These are phyloP conservation scores for Pichia californica DNA, from an alignment of 805 yeast species.

Conservation along the genomic window DNA sequence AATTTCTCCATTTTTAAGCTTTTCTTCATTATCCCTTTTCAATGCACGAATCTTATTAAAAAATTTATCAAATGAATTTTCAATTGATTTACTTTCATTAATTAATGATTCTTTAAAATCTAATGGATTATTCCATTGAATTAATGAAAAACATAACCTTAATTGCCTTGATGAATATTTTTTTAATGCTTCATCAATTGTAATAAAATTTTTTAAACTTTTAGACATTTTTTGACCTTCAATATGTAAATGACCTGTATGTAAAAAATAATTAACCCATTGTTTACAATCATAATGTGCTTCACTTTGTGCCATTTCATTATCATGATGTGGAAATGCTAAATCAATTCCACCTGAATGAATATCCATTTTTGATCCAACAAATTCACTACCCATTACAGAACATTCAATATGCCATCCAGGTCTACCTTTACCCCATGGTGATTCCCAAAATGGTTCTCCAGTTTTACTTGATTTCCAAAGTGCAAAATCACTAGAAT, in stretches of 20 bases:
- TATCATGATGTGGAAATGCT: conserved; percentile 98
- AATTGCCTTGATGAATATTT: conserved; percentile 73
- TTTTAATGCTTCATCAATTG: conserved; percentile 82
- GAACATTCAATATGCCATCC: conserved; percentile 99
- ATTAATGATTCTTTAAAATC: conserved; percentile 85
- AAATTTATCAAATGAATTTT: conserved; percentile 70
- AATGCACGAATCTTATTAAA: conserved; percentile 85
- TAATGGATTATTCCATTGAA: conserved; percentile 86
- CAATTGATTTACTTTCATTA: conserved; percentile 70
- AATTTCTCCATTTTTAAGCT: conserved; percentile 39
- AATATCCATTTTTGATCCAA: conserved; percentile 81
- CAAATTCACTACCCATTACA: conserved; percentile 91
- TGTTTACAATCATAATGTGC: conserved; percentile 84
- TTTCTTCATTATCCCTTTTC: conserved; percentile 54
- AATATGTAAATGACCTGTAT: conserved; percentile 95
- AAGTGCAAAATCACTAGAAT: conserved; percentile 83
- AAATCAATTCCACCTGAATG: conserved; percentile 97
- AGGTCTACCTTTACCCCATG: conserved; percentile 97
- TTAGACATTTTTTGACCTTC: conserved; percentile 99
- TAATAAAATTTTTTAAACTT: conserved; percentile 88
- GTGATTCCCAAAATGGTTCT: conserved; percentile 92
- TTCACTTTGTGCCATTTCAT: conserved; percentile 95
- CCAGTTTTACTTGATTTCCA: conserved; percentile 98
- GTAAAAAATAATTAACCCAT: conserved; percentile 96
- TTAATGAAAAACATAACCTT: conserved; percentile 83